Base-by-base conservation (phyloP, 495 filamentous ascomycete genomes). In the Aspergillus leporis region DNA sequence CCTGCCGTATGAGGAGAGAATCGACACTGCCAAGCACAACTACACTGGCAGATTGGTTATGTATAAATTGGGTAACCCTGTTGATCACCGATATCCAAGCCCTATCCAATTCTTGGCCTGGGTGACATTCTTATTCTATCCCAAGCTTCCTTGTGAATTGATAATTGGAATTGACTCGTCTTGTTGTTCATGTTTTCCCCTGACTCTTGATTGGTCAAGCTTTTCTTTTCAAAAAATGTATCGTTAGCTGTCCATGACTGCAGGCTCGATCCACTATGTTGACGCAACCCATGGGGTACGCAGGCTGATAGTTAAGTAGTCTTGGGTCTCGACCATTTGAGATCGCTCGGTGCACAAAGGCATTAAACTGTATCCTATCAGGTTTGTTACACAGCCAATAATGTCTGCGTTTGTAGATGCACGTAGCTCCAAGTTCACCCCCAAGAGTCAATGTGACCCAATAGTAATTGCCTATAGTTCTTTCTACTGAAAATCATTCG, bases 31-130 rank as follows among this genome's bases (percentile, higher is more conserved):
- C 51, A 53, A 53, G 51, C 22, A 23, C 28, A 0, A 5, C 32
- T 25, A 40, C 41, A 5, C 34, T 22, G 19, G 9, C 32, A 22
- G 19, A 22, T 13, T 31, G 8, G 51, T 53, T 40, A 40, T 53
- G 28, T 53, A 16, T 53, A 38, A 53, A 53, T 53, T 53, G 32
- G 32, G 32, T 16, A 28, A 40, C 22, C 16, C 51, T 28, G 51
- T 25, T 53, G 51, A 53, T 53, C 51, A 12, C n/a, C 12, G 51
- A 16, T 38, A 36, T 32, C 31, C 28, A 40, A 53, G 22, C 38
- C 28, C 19, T 53, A 25, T 22, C 9, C 21, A 38, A 41, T 53
- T 22, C 51, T 53, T 53, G 51, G 51, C 51, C 21, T 14, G 23
- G 18, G 43, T 47, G 4, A 22, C 5, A 47, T 5, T 47, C 19